Percentiles rank a stretch among this genome's conserved stretches.
These are phyloP conservation scores for Ustilago shanxiensis DNA, from an alignment of 1,284 basidiomycete species.

Conservation along the genomic window DNA sequence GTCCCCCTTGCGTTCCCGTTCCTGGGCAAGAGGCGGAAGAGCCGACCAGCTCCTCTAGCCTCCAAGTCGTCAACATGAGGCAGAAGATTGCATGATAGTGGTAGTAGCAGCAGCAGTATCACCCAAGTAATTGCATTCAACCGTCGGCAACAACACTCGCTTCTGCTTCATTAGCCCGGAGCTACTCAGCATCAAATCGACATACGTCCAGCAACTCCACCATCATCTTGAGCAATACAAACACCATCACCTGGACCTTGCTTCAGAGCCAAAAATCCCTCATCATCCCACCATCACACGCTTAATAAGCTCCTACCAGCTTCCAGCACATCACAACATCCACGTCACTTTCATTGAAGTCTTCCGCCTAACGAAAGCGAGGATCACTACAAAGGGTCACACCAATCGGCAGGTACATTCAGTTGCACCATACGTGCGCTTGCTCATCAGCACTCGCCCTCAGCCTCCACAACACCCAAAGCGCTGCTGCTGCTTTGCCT, in stretches of 20 bases:
- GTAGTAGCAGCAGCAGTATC: not conserved
- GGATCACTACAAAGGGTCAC: not conserved
- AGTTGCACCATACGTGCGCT: not conserved
- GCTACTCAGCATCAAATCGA: not conserved
- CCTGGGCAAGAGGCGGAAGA: conserved; percentile 11
- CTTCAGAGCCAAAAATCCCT: not conserved
- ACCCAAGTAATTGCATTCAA: not conserved
- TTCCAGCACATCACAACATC: not conserved
- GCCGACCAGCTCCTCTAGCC: not conserved
- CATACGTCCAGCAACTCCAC: not conserved
- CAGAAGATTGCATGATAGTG: not conserved
- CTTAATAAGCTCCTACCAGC: not conserved
- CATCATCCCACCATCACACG: not conserved
- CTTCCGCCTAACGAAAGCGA: not conserved
- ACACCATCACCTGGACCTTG: too few relatives aligned
- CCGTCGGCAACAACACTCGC: not conserved
- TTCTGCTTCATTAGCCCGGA: not conserved
- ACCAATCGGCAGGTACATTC: too few relatives aligned
- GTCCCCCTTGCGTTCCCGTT: conserved; percentile 10
- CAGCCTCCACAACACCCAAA: too few relatives aligned
- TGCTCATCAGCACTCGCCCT: too few relatives aligned
- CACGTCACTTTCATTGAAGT: not conserved
- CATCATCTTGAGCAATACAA: not conserved
- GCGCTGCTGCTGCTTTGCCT: not conserved
- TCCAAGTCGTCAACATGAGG: not conserved